Percentiles rank a stretch among this genome's conserved stretches.
phyloP scores from a whole-genome alignment of 495 filamentous ascomycete species.

The Durotheca rogersii region DNA sequence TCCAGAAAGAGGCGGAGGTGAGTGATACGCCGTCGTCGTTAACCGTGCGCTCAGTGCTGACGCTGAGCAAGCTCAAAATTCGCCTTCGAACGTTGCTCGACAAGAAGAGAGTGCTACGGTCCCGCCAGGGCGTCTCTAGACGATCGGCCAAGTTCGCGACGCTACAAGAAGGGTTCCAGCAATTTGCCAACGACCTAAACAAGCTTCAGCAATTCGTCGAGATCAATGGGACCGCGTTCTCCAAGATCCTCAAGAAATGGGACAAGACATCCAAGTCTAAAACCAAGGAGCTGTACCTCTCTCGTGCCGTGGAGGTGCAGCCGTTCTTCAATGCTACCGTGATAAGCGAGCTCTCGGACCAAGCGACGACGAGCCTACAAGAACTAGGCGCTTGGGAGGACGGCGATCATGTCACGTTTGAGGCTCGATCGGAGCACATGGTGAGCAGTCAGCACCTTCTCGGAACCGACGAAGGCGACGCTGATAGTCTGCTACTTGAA shows the following conservation, averaged over 20 bases:
- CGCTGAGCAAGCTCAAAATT: constrained; percentile 72
- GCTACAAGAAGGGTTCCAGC: constrained; percentile 92
- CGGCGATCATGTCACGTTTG: constrained; percentile 84
- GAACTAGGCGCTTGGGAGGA: constrained; percentile 96
- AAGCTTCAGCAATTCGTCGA: constrained; percentile 98
- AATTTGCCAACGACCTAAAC: constrained; percentile 93
- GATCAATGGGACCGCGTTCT: constrained; percentile 94
- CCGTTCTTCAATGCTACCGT: constrained; percentile 97
- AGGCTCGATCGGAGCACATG: constrained; percentile 63
- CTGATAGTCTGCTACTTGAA: constrained; percentile 84
- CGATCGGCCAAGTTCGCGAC: constrained; percentile 88
- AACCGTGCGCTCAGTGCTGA: constrained; percentile 7
- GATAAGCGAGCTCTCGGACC: constrained; percentile 93
- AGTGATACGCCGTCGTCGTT: constrained; percentile 24
- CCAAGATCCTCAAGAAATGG: constrained; percentile 99
- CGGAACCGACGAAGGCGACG: constrained; percentile 78
- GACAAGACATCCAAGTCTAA: constrained; percentile 99
- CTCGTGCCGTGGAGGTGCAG: constrained; percentile 93
- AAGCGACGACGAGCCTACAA: constrained; percentile 87
- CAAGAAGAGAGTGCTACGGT: constrained; percentile 87
- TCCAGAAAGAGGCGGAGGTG: constrained; percentile 98
- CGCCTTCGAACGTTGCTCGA: constrained; percentile 88
- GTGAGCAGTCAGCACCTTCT: constrained; percentile 61
- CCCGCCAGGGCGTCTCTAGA: constrained; percentile 74
- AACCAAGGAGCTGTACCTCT: constrained; percentile 95